A percentile compares a stretch with the other conserved stretches of the same genome.
Evolutionary conservation across 2,329 filamentous ascomycete species (phyloP).

Genomic region (Pseudogymnoascus sp.): DNA sequence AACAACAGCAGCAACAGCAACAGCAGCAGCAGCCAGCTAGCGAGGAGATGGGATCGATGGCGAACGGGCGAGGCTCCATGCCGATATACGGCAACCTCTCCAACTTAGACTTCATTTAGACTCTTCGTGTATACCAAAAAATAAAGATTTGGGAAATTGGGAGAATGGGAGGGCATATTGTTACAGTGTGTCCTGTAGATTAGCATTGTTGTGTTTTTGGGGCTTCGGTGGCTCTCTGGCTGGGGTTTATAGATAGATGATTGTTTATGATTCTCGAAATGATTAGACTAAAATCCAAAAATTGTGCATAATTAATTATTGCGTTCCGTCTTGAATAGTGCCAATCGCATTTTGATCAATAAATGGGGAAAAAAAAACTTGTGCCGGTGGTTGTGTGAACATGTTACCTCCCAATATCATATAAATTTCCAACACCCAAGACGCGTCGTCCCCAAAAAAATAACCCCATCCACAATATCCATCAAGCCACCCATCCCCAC

Average conservation of each 20-base stretch:
- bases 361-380: not conserved
- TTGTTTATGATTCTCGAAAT: constrained; percentile 7
- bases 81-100: constrained; percentile 35
- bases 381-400: not conserved
- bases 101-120: constrained; percentile 7
- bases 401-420: not conserved
- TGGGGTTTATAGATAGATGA: constrained; percentile 6
- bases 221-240: constrained; percentile 7
- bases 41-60: constrained; percentile 19
- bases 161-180: not conserved
- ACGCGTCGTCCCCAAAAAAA: not conserved
- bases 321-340: not conserved
- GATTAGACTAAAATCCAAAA: constrained; percentile 5
- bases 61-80: constrained; percentile 31
- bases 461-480: not conserved
- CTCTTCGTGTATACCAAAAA: constrained; percentile 4
- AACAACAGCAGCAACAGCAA: constrained; percentile 17
- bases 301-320: constrained; percentile 5
- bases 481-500: not conserved
- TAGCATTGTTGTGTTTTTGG: constrained; percentile 9
- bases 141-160: not conserved
- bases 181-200: constrained; percentile 6
- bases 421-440: not conserved
- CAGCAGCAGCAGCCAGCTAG: constrained; percentile 18
- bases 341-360: not conserved